phyloP scores from a whole-genome alignment of 129 eudicot species.

The Rutidosis leptorrhynchoides region DNA sequence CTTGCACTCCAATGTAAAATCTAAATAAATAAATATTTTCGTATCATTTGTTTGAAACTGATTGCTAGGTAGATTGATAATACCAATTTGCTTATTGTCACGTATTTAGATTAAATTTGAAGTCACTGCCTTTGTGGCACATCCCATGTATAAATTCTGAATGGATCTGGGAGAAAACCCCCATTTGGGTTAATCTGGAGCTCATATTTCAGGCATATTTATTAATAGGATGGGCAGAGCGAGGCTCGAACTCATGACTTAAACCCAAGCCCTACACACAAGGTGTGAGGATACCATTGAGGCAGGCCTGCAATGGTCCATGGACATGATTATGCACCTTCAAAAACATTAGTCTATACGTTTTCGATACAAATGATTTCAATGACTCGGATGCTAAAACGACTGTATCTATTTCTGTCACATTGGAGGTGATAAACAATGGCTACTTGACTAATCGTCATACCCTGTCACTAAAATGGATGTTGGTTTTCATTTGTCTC shows the following conservation, averaged over 20 bases:
- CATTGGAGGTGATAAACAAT: background rate
- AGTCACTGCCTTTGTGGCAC: background rate
- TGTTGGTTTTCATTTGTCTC: background rate
- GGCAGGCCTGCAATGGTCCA: too few relatives aligned
- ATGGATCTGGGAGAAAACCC: too few relatives aligned
- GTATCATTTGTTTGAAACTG: background rate
- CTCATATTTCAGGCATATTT: too few relatives aligned
- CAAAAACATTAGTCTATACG: background rate
- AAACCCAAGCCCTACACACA: too few relatives aligned
- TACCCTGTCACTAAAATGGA: background rate
- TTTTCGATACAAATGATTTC: background rate
- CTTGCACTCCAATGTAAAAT: constrained; percentile 22
- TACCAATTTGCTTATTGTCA: background rate
- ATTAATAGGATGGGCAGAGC: too few relatives aligned
- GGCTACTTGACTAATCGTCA: background rate
- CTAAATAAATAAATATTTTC: constrained; percentile 23
- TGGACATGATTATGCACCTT: background rate
- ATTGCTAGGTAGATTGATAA: background rate
- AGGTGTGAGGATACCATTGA: too few relatives aligned
- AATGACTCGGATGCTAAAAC: background rate
- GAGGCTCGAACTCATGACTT: too few relatives aligned
- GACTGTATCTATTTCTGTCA: background rate
- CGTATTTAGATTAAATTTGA: background rate
- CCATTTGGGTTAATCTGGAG: too few relatives aligned
- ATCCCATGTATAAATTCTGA: too few relatives aligned